Evolutionary conservation across 495 filamentous ascomycete species (phyloP), one percentile per base, ranked within the genome.

Genomic region (Usnea hakonensis): DNA sequence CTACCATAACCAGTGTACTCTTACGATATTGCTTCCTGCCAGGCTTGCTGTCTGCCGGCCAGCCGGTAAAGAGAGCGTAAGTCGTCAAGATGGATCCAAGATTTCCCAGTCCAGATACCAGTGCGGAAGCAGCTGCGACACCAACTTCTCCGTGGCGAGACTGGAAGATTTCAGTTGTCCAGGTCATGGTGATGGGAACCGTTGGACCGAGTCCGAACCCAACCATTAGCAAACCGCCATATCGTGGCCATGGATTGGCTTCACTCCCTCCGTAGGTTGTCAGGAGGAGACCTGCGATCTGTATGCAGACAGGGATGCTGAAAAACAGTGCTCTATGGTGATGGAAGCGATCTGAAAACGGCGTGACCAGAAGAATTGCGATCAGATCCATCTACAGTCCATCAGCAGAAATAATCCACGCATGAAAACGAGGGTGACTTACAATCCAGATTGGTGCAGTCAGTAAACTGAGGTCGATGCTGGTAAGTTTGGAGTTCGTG

Each of bases 371-470:
- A 41, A 96, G 80, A 65, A 96, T 95, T 35, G 91, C 91, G 60
- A 90, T 86, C 21, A 96, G 80, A 71, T 94, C 90, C 87, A 88
- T 93, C 89, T 84, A 38, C 32, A 17, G 40, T 26, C 6, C 9
- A 30, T 57, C 52, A 54, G 55, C 13, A 30, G 7, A 60, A 68
- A 61, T 59, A 10, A n/a, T 36, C 28, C 7, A 0, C 35, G 53
- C 55, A 0, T 19, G 43, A 38, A 19, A 10, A 4, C 16, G 11
- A 0, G 7, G 13, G 16, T 32, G 16, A 75, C 85, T 76, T 79
- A 89, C 86, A 69, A 95, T 85, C 91, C 91, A 96, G 66, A 96
- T 96, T 0, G 91, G 91, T 9, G 91, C 90, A 64, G 89, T 89
- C 30, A 96, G 78, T 59, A 96, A 74, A 72, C 88, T 91, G 62